Conservation (phyloP, 345 rosid species). For the Gossypium thurberi region DNA sequence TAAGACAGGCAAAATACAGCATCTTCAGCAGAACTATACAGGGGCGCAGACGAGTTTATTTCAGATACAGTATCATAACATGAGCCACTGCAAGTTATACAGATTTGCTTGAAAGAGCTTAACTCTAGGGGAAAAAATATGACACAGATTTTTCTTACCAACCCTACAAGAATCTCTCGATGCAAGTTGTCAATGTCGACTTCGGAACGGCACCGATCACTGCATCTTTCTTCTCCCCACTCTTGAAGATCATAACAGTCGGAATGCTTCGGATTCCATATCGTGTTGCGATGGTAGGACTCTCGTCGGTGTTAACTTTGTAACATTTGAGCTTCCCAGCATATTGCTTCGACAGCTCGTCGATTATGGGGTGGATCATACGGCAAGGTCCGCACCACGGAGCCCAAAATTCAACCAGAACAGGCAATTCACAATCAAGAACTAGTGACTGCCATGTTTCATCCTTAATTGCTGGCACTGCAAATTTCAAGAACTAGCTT, state of each 20-base stretch:
- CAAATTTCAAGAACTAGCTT: conserved; percentile 11
- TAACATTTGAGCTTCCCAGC: conserved; percentile 65
- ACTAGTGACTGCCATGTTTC: conserved; percentile 58
- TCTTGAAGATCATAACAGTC: conserved; percentile 48
- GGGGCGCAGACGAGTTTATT: neutral
- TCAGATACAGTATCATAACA: neutral
- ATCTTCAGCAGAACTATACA: neutral
- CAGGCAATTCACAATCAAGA: conserved; percentile 47
- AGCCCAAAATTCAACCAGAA: conserved; percentile 70
- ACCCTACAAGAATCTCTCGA: conserved; percentile 55
- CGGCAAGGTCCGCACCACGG: conserved; percentile 91
- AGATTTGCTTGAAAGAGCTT: neutral
- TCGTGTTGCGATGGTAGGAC: conserved; percentile 42
- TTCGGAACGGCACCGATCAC: conserved; percentile 72
- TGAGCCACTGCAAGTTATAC: neutral
- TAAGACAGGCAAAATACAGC: neutral
- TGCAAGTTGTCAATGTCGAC: conserved; percentile 46
- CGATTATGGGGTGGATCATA: conserved; percentile 55
- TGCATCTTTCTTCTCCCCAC: conserved; percentile 69
- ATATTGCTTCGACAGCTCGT: conserved; percentile 49
- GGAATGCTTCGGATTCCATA: conserved; percentile 75
- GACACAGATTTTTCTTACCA: conserved; percentile 3
- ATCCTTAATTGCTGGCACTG: conserved; percentile 45
- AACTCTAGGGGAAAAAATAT: neutral
- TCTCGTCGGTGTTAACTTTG: conserved; percentile 65